phyloP scores from a whole-genome alignment of 1,284 basidiomycete species.

The Blastosporella zonata region DNA sequence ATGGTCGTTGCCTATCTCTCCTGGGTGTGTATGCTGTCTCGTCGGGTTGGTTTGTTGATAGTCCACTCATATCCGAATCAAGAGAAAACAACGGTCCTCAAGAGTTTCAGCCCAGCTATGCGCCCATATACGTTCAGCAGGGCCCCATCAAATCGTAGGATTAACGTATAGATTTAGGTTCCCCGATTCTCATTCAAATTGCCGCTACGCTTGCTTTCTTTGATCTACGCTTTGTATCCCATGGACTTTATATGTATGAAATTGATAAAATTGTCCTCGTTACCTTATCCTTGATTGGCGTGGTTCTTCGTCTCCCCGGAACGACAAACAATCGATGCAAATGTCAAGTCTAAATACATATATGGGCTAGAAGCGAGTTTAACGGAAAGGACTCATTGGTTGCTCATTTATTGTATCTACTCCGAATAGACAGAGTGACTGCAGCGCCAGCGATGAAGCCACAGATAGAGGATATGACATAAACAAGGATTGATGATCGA shows the following conservation, averaged over 20 bases:
- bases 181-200: not conserved
- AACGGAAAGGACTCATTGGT: not conserved
- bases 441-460: constrained; percentile 14
- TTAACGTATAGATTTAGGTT: not conserved
- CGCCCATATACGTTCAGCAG: constrained; percentile 30
- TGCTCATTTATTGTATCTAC: constrained; percentile 2
- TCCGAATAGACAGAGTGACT: constrained; percentile 10
- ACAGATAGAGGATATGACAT: constrained; percentile 14
- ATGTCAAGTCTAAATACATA: no score
- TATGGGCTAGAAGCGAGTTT: not conserved
- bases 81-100: constrained; percentile 14
- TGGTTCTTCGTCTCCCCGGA: no score
- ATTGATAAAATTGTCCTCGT: no score
- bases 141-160: constrained; percentile 15
- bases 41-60: not conserved
- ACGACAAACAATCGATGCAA: no score
- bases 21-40: constrained; percentile 25
- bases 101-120: constrained; percentile 33
- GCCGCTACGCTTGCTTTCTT: no score
- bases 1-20: constrained; percentile 30
- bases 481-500: constrained; percentile 5
- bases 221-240: no score
- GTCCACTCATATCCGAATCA: not conserved
- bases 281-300: no score
- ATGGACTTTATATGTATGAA: no score